These are phyloP conservation scores for Hypoxylon sp. DNA, from an alignment of 2,329 filamentous ascomycete species.

Conservation along the genomic window DNA sequence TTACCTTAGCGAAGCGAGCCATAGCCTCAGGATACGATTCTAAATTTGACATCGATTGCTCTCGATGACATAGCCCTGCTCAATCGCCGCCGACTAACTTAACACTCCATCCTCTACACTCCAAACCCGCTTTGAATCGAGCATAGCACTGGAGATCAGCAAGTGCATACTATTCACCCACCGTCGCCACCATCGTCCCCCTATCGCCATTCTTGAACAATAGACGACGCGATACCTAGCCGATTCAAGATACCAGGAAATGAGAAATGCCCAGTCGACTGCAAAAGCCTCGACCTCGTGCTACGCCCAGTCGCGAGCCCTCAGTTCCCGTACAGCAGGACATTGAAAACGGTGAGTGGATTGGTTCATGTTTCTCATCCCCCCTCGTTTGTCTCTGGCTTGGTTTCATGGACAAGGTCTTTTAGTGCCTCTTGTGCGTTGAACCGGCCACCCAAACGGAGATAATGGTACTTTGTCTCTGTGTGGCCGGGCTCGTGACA, in stretches of 20 bases:
- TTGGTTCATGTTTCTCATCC: not conserved
- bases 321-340: conserved; percentile 36
- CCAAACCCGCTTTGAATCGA: conserved; percentile 7
- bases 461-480: conserved; percentile 23
- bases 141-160: conserved; percentile 15
- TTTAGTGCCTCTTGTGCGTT: conserved; percentile 28
- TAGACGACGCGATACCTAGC: conserved; percentile 15
- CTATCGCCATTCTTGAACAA: not conserved
- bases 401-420: conserved; percentile 25
- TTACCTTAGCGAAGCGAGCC: conserved; percentile 26
- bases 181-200: not conserved
- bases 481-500: conserved; percentile 32
- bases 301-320: conserved; percentile 34
- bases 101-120: conserved; percentile 13
- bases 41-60: conserved; percentile 27
- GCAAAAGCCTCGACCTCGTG: conserved; percentile 48
- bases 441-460: conserved; percentile 13
- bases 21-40: conserved; percentile 23
- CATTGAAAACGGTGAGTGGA: conserved; percentile 51
- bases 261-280: conserved; percentile 55
- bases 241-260: conserved; percentile 25
- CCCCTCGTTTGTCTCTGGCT: conserved; percentile 33
- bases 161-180: conserved; percentile 1
- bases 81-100: not conserved
- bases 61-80: conserved; percentile 31